Percentiles rank a stretch among this genome's conserved stretches.
Conservation (phyloP, 2,329 filamentous ascomycete genomes). For the Fusarium lateritium region DNA sequence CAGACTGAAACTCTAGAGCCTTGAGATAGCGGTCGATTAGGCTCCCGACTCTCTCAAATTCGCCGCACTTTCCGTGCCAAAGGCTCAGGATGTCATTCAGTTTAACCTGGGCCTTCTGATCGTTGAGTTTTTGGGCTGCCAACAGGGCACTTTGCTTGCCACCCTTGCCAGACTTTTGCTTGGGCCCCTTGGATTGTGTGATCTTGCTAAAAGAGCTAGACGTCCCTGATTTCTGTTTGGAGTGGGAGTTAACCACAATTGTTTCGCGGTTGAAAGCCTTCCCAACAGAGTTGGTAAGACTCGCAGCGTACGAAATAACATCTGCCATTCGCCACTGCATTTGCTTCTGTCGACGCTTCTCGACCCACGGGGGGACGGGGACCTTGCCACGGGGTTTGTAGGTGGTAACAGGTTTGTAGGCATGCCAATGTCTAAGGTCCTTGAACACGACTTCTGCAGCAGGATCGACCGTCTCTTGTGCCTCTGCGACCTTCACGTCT, state of each 20-base stretch:
- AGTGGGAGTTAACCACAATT: conserved; percentile 62
- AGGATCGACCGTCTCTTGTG: conserved; percentile 42
- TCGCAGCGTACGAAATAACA: conserved; percentile 78
- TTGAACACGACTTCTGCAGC: conserved; percentile 57
- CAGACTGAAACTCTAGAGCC: conserved; percentile 62
- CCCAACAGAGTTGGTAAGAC: conserved; percentile 75
- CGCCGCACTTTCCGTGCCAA: conserved; percentile 62
- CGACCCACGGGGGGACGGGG: conserved; percentile 45
- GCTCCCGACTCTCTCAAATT: conserved; percentile 62
- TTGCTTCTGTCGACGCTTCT: conserved; percentile 67
- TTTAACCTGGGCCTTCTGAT: conserved; percentile 52
- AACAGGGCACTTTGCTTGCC: conserved; percentile 58
- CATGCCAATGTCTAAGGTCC: conserved; percentile 74
- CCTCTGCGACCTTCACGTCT: conserved; percentile 57
- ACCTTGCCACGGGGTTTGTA: conserved; percentile 48
- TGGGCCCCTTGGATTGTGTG: conserved; percentile 17
- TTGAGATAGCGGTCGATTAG: conserved; percentile 63
- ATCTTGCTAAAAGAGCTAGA: conserved; percentile 3
- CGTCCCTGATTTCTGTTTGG: not conserved
- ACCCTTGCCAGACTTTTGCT: conserved; percentile 46
- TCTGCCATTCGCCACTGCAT: conserved; percentile 70
- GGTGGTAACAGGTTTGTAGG: conserved; percentile 66
- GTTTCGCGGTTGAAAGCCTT: conserved; percentile 75
- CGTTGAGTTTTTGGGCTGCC: conserved; percentile 53
- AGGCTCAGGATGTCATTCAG: conserved; percentile 54